Evolutionary conservation across 2,329 filamentous ascomycete species (phyloP).

Genomic region (Metarhizium humberi): DNA sequence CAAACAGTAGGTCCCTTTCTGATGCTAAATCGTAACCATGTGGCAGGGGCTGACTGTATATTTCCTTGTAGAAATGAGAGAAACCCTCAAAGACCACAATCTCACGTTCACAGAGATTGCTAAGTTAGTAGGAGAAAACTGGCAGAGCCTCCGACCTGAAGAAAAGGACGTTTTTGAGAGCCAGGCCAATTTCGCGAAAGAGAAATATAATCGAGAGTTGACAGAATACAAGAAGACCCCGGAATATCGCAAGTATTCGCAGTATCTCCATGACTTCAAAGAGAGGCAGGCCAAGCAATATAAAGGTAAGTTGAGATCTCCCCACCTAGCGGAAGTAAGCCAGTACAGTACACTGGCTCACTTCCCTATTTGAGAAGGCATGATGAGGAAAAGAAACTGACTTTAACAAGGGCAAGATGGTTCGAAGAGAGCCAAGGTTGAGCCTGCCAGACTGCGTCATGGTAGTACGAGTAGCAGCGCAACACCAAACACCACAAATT

Average conservation of each 20-base stretch:
- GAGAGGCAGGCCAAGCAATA: conserved; percentile 53
- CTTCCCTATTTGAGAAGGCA: not conserved
- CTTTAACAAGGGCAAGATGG: conserved; percentile 23
- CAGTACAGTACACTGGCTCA: not conserved
- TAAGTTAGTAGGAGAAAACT: conserved; percentile 72
- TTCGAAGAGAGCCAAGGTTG: conserved; percentile 39
- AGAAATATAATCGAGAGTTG: conserved; percentile 65
- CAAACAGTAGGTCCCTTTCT: conserved; percentile 56
- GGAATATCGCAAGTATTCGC: conserved; percentile 57
- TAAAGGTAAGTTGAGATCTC: conserved; percentile 35
- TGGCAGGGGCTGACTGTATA: not conserved
- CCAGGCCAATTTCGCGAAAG: conserved; percentile 64
- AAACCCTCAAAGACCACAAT: conserved; percentile 66
- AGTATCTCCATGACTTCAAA: conserved; percentile 71
- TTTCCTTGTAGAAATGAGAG: conserved; percentile 55
- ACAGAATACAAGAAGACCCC: conserved; percentile 69
- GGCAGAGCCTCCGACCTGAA: conserved; percentile 59
- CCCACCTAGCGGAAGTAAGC: not conserved
- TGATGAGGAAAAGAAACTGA: not conserved
- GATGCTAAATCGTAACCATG: not conserved
- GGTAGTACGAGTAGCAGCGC: conserved; percentile 32
- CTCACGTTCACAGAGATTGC: conserved; percentile 77
- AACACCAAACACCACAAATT: conserved; percentile 25
- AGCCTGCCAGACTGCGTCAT: conserved; percentile 25
- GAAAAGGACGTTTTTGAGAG: conserved; percentile 67